These are phyloP conservation scores for Mycena capillaripes DNA, from an alignment of 768 basidiomycete species.

Conservation along the genomic window DNA sequence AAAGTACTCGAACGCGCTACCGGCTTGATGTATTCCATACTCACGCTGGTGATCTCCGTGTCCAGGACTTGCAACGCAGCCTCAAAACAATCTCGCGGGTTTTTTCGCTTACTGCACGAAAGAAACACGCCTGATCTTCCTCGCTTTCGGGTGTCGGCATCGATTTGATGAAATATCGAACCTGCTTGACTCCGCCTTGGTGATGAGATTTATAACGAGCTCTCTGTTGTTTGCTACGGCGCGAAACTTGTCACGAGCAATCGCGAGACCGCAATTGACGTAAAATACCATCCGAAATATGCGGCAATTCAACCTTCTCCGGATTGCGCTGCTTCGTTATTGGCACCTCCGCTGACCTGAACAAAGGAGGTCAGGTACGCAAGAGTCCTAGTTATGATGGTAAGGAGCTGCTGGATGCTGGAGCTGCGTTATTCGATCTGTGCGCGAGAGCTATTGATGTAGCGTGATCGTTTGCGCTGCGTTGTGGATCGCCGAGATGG, in stretches of 20 bases:
- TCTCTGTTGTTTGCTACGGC: slow-evolving; percentile 83
- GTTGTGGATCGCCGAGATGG: background rate
- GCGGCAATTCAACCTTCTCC: slow-evolving; percentile 79
- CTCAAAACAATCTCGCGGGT: background rate
- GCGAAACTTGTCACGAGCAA: background rate
- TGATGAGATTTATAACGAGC: slow-evolving; percentile 84
- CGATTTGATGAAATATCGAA: slow-evolving; percentile 65
- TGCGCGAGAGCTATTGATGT: slow-evolving; percentile 87
- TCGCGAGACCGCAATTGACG: background rate
- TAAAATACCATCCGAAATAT: slow-evolving; percentile 81
- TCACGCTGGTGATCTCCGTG: background rate
- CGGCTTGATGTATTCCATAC: background rate
- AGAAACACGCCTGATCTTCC: background rate
- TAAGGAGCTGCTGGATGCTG: slow-evolving; percentile 93
- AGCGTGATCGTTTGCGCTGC: slow-evolving; percentile 72
- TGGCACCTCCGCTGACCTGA: slow-evolving; percentile 85
- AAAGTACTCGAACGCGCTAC: background rate
- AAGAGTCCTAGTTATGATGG: slow-evolving; percentile 89
- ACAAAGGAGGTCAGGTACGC: slow-evolving; percentile 85
- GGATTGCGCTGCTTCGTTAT: slow-evolving; percentile 84
- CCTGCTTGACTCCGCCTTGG: slow-evolving; percentile 92
- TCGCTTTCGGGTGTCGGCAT: background rate
- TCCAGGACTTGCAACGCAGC: background rate
- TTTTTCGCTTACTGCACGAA: background rate
- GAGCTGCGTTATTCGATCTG: slow-evolving; percentile 96